A percentile compares a stretch with the other conserved stretches of the same genome.
These are phyloP conservation scores for Tulasnella calospora DNA, from an alignment of 768 basidiomycete genomes.

Conservation along the genomic window DNA sequence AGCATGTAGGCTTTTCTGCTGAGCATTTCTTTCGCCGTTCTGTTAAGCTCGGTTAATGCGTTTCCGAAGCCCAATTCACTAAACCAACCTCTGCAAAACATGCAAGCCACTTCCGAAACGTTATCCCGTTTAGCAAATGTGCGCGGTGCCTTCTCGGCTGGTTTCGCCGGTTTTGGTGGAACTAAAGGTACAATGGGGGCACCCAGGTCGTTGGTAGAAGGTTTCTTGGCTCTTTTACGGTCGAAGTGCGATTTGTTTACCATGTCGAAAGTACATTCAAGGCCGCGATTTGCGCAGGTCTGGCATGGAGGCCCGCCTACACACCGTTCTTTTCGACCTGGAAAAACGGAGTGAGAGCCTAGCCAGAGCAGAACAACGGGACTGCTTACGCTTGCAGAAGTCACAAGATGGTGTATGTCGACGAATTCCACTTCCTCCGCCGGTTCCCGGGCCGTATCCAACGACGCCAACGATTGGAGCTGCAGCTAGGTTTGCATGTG, in stretches of 20 bases:
- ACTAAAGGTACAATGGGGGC: not conserved
- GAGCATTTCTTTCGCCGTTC: constrained; percentile 26
- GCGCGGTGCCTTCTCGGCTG: constrained; percentile 12
- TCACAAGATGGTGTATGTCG: constrained; percentile 25
- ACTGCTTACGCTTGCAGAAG: constrained; percentile 25
- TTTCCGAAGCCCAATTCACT: not conserved
- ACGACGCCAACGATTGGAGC: constrained; percentile 23
- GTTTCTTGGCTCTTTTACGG: constrained; percentile 11
- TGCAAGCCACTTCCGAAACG: constrained; percentile 24
- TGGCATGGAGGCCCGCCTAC: constrained; percentile 24
- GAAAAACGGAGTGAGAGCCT: not conserved
- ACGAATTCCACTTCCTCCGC: constrained; percentile 17
- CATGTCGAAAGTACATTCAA: constrained; percentile 22
- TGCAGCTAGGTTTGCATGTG: constrained; percentile 17
- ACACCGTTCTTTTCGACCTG: constrained; percentile 26
- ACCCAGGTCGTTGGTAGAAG: not conserved
- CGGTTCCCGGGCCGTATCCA: constrained; percentile 24
- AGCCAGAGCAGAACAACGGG: not conserved
- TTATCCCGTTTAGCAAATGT: constrained; percentile 18
- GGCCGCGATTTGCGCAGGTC: constrained; percentile 21
- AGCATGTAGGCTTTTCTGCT: constrained; percentile 21
- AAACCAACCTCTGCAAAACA: constrained; percentile 22
- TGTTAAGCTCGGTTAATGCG: not conserved
- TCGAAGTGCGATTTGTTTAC: constrained; percentile 24
- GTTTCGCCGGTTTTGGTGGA: not conserved